Conservation (phyloP, 768 basidiomycete species). For the Suillus fuscotomentosus region DNA sequence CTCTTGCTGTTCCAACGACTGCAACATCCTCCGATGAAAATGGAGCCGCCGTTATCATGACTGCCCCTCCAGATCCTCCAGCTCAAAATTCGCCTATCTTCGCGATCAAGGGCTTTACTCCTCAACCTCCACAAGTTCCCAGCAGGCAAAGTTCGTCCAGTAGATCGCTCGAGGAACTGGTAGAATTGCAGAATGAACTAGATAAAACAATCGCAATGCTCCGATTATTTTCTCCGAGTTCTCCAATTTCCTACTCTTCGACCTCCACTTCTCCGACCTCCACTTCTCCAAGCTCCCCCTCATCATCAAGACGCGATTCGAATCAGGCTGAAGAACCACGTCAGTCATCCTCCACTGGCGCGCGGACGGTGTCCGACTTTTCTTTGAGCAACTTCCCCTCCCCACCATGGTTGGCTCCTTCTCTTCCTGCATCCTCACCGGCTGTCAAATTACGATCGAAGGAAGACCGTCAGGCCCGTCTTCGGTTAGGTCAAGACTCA, state of each 20-base stretch:
- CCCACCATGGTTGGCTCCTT: constrained; percentile 43
- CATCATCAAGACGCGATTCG: constrained; percentile 31
- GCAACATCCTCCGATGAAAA: not conserved
- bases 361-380: constrained; percentile 46
- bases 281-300: constrained; percentile 27
- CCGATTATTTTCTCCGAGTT: constrained; percentile 39
- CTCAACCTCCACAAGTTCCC: constrained; percentile 10
- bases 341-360: constrained; percentile 21
- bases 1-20: not conserved
- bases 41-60: not conserved
- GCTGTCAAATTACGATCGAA: constrained; percentile 18
- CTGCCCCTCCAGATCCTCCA: constrained; percentile 3
- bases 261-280: not conserved
- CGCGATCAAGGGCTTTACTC: constrained; percentile 39
- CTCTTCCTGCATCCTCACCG: constrained; percentile 16
- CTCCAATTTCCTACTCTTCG: not conserved
- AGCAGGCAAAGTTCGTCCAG: constrained; percentile 14
- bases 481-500: not conserved
- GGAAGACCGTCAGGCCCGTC: constrained; percentile 20
- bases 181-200: constrained; percentile 62
- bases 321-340: constrained; percentile 10
- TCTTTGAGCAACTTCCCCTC: constrained; percentile 71
- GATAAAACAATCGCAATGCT: constrained; percentile 64
- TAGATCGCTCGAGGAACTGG: constrained; percentile 48
- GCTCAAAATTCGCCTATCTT: constrained; percentile 43